Conservation (phyloP, 2,329 filamentous ascomycete species). For the Leptographium flavum region DNA sequence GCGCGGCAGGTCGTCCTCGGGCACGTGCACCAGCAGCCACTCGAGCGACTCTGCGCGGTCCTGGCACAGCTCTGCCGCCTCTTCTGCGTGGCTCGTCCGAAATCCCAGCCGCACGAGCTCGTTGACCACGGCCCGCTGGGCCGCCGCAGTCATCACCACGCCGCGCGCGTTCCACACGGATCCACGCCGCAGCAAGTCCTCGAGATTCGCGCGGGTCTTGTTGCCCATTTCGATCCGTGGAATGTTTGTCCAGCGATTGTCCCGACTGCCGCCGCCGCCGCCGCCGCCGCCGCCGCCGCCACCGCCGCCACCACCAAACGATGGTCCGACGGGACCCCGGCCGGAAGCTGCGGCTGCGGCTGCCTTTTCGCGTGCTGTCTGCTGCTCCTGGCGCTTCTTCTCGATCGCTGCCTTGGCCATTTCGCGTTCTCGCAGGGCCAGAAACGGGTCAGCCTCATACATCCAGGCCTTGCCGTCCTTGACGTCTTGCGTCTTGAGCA, state of each 20-base stretch:
- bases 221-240: constrained; percentile 68
- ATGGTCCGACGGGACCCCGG: neutral
- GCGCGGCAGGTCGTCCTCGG: constrained; percentile 85
- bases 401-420: constrained; percentile 61
- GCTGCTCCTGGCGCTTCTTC: constrained; percentile 63
- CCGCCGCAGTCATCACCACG: constrained; percentile 44
- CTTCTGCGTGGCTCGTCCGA: constrained; percentile 74
- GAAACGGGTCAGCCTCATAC: constrained; percentile 92
- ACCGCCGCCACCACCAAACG: constrained; percentile 13
- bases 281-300: constrained; percentile 4
- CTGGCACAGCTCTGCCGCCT: constrained; percentile 77
- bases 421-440: constrained; percentile 63
- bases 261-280: constrained; percentile 5
- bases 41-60: constrained; percentile 86
- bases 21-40: constrained; percentile 93
- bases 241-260: constrained; percentile 1
- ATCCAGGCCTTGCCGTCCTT: constrained; percentile 73
- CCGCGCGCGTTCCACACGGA: constrained; percentile 79
- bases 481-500: constrained; percentile 67
- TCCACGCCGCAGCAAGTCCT: constrained; percentile 62
- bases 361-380: constrained; percentile 53
- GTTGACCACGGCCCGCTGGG: constrained; percentile 48
- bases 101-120: constrained; percentile 74
- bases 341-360: constrained; percentile 24
- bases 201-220: constrained; percentile 63